A percentile compares a stretch with the other conserved stretches of the same genome.
Conservation (phyloP, 2,329 filamentous ascomycete species). For the Calonectria fujianensis region DNA sequence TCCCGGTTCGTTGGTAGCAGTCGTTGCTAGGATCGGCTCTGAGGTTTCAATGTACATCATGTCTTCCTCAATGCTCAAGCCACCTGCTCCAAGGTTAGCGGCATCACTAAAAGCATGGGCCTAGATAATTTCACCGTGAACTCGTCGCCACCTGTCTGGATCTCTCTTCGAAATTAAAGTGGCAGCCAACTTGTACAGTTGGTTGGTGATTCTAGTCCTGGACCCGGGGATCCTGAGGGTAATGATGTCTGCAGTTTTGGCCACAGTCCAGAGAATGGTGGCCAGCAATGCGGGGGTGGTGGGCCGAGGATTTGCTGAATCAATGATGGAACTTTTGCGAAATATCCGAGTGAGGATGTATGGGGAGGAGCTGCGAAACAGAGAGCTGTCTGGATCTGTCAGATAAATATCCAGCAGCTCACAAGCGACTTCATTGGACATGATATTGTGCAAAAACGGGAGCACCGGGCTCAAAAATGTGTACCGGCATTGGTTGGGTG, state of each 20-base stretch:
- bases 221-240: constrained; percentile 63
- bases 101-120: background rate
- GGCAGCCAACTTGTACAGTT: constrained; percentile 61
- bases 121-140: background rate
- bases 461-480: background rate
- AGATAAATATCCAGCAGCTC: constrained; percentile 70
- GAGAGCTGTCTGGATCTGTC: constrained; percentile 64
- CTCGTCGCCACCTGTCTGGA: constrained; percentile 15
- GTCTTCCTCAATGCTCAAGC: background rate
- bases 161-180: background rate
- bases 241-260: constrained; percentile 68
- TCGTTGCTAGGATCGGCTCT: background rate
- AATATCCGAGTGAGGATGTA: constrained; percentile 69
- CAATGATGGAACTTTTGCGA: constrained; percentile 65
- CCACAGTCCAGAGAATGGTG: constrained; percentile 69
- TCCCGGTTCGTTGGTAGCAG: constrained; percentile 35
- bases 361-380: constrained; percentile 67
- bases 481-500: background rate
- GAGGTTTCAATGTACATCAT: background rate
- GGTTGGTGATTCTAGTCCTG: constrained; percentile 63
- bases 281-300: constrained; percentile 67
- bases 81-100: background rate
- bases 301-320: constrained; percentile 62
- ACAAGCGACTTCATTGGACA: constrained; percentile 59
- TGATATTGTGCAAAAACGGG: constrained; percentile 11